Base-by-base conservation (phyloP, 2,329 filamentous ascomycete genomes). In the Mycosphaerella sp. region DNA sequence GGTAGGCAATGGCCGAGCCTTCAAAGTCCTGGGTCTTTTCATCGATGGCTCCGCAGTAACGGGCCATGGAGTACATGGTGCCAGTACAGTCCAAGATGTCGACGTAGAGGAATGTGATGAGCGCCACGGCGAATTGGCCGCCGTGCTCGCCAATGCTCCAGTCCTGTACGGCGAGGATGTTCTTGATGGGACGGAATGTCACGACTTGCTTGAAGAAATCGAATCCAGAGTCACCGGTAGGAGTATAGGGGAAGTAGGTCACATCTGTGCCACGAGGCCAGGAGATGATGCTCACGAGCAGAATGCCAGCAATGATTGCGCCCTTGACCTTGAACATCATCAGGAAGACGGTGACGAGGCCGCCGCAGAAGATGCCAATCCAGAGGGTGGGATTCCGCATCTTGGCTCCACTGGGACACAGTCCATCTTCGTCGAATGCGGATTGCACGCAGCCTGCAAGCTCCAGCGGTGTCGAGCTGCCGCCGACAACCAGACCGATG, bases 121-220 rank as follows among this genome's bases (percentile, higher is more conserved):
- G 81, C 0, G 89, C 89, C 44, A 93, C 76, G 25, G 85, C 86
- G 63, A 94, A 94, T 64, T 93, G 84, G 3, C 81, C 81, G 9
- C 85, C 82, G 51, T 88, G 82, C 4, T 75, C 75, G 6, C 76
- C 71, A 18, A 94, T 74, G 60, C 86, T 73, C 84, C 87, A 95
- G 51, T 88, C 73, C 64, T 89, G 86, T 1, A 84, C 87, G 30
- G 76, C 78, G 12, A 94, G 76, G 4, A 80, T 83, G 43, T 79
- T 77, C 55, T 77, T 66, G 65, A 95, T 94, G 5, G 81, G 79
- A 65, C 91, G 87, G 74, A 95, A 93, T 18, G 84, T 82, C 37
- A 91, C 88, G 2, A 95, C 87, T 66, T 89, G 79, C 68, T 87
- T 89, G 79, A 95, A 95, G 71, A 94, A 95, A 62, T 90, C 76